phyloP scores from a whole-genome alignment of 192 early-diverging fungal species.

The Funneliformis mosseae region DNA sequence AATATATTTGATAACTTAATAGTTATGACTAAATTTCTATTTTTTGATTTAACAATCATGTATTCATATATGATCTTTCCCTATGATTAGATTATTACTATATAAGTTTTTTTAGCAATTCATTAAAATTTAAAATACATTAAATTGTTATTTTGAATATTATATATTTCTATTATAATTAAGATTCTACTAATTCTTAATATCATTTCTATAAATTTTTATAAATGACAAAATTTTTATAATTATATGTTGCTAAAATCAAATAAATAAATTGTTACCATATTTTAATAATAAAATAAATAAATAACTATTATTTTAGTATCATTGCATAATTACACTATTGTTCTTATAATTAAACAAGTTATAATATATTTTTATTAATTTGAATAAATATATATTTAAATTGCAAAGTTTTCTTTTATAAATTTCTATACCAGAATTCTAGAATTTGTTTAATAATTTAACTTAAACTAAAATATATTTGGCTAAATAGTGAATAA shows the following conservation, averaged over 20 bases:
- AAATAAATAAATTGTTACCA: no score
- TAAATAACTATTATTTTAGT: no score
- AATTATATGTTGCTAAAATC: no score
- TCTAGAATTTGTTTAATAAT: neutral
- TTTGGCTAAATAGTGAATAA: neutral
- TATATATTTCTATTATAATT: neutral
- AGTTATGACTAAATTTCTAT: neutral
- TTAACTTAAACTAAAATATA: neutral
- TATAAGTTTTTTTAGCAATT: neutral
- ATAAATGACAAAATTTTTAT: neutral
- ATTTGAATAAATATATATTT: neutral
- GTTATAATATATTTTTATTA: neutral
- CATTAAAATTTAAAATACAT: no score
- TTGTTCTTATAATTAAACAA: no score
- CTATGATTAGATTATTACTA: no score
- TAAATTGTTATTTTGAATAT: neutral
- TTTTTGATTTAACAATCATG: neutral
- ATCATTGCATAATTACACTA: no score
- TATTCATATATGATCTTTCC: no score
- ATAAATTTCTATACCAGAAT: neutral
- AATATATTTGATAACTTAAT: neutral
- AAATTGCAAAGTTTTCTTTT: neutral
- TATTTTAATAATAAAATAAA: no score
- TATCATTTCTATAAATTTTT: neutral
- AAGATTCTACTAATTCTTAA: neutral